Conservation (phyloP, 169 alveolate genomes). For the Miamiensis avidus region DNA sequence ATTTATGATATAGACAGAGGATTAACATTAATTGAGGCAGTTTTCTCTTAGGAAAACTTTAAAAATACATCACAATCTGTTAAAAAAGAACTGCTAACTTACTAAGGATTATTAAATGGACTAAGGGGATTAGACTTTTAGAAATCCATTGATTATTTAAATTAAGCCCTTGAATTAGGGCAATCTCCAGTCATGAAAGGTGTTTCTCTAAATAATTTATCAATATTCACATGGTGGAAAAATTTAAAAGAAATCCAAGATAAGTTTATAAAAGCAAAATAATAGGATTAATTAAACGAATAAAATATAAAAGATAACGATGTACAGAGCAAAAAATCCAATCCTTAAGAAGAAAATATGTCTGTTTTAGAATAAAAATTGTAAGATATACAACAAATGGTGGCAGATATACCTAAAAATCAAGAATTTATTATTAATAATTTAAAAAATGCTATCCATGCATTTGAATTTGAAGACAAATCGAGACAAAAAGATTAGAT, state of each 20-base stretch:
- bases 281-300: no score
- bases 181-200: background rate
- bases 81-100: background rate
- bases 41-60: background rate
- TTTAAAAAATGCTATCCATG: slow-evolving; percentile 11
- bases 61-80: background rate
- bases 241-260: background rate
- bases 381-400: background rate
- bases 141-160: background rate
- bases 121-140: background rate
- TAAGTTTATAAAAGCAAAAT: no score
- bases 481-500: slow-evolving; percentile 24
- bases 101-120: background rate
- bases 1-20: slow-evolving; percentile 17
- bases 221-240: background rate
- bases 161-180: background rate
- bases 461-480: slow-evolving; percentile 28
- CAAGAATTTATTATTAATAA: background rate
- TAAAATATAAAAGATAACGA: no score
- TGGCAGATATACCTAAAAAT: background rate
- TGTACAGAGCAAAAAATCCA: background rate
- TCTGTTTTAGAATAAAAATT: background rate
- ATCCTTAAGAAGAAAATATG: background rate
- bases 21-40: background rate
- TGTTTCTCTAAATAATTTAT: background rate